Conservation (phyloP, 2,329 filamentous ascomycete genomes). For the Aspergillus sergii region DNA sequence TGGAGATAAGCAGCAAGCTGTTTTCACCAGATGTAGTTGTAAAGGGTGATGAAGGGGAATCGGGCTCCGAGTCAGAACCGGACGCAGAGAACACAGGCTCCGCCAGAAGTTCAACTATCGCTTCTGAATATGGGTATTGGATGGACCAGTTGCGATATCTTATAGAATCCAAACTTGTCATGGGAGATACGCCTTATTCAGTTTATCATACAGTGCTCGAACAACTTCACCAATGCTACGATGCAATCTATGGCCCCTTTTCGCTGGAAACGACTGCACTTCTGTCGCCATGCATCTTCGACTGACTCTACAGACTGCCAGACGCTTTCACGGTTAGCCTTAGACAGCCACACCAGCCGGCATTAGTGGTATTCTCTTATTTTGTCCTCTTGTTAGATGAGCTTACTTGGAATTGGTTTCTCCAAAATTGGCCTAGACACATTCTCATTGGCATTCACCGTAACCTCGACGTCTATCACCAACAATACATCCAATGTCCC, state of each 20-base stretch:
- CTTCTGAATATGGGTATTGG: not conserved
- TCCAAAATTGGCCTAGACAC: slow-evolving; percentile 17
- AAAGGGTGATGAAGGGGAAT: not conserved
- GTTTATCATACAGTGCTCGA: not conserved
- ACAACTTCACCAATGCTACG: not conserved
- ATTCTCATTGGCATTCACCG: slow-evolving; percentile 9
- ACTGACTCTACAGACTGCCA: slow-evolving; percentile 17
- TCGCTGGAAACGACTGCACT: not conserved
- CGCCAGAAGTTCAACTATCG: not conserved
- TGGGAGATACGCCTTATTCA: too few relatives aligned
- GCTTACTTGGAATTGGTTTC: slow-evolving; percentile 17
- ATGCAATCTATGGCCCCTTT: not conserved
- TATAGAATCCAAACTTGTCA: not conserved
- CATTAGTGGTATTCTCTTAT: slow-evolving; percentile 13
- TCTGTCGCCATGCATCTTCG: slow-evolving; percentile 12
- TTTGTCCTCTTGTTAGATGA: slow-evolving; percentile 13
- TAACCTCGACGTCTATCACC: slow-evolving; percentile 4
- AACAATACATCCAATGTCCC: slow-evolving; percentile 6
- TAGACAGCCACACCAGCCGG: slow-evolving; percentile 1
- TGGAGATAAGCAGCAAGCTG: not conserved
- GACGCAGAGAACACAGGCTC: not conserved
- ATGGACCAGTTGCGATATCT: not conserved
- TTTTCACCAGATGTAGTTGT: not conserved
- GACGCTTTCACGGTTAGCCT: slow-evolving; percentile 11
- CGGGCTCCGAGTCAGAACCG: not conserved